Evolutionary conservation across 179 eudicot genomes (phyloP).

Genomic region (Nepenthes alata): DNA sequence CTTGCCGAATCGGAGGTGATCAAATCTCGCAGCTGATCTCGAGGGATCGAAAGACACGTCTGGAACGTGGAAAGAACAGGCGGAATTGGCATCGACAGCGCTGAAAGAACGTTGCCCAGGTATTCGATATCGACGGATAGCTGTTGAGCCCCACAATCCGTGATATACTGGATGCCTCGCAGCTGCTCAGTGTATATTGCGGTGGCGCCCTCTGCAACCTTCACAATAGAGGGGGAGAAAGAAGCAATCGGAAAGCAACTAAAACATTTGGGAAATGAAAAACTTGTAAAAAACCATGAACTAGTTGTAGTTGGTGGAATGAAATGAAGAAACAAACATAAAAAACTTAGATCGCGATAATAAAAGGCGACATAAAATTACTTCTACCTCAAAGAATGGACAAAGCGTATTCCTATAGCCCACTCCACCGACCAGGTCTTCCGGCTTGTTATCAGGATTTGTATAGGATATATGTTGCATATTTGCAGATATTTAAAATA

Average conservation of each 20-base stretch:
- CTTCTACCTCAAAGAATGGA: no score
- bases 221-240: background rate
- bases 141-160: slow-evolving; percentile 90
- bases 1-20: slow-evolving; percentile 43
- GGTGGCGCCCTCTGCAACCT: slow-evolving; percentile 97
- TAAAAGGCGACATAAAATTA: no score
- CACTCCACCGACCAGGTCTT: no score
- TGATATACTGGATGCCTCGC: slow-evolving; percentile 74
- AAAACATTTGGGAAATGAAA: no score
- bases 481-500: no score
- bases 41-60: slow-evolving; percentile 66
- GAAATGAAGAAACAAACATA: background rate
- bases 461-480: no score
- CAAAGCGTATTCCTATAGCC: no score
- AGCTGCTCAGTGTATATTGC: slow-evolving; percentile 83
- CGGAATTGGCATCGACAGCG: slow-evolving; percentile 84
- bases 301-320: background rate
- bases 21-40: slow-evolving; percentile 66
- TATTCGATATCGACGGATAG: slow-evolving; percentile 80
- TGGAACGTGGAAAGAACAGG: slow-evolving; percentile 64
- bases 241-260: slow-evolving; percentile 1
- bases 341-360: no score
- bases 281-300: background rate
- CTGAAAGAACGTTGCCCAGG: slow-evolving; percentile 79
- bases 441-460: no score